Base-by-base conservation (phyloP, 1,284 basidiomycete species). In the Rhodofomes roseus region DNA sequence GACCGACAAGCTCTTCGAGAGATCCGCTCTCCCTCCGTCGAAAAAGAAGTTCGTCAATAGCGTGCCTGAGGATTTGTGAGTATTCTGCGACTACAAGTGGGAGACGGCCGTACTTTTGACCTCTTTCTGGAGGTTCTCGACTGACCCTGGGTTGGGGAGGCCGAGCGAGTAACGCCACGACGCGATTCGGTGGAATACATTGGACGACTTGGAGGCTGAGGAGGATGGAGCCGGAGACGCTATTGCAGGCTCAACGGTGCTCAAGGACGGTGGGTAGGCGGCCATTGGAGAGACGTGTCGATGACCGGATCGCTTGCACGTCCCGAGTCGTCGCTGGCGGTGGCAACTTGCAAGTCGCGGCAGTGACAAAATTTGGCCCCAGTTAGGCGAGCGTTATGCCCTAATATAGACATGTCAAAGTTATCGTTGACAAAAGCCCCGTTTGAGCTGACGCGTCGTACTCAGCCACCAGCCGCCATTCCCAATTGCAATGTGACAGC, bases 41-140 rank as follows among this genome's bases (percentile, higher is more conserved):
- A 98, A 99, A 73, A 96, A 87, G 77, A 91, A 96, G 81, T 98
- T 98, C 62, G 89, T 91, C 62, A 98, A 78, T 73, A 95, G 94
- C 20, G 95, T 96, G 63, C 86, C 94, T 96, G 71, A 6, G 11
- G 48, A 18, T 53, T 57, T 57, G 52, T 60, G 51, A 36, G 54
- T 12, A 37, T 27, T n/a, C 46, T 34, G 25, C 18, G 50, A 31
- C 20, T 29, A 58, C n/a, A 43, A 37, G 22, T 55, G 14, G 29
- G 25, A 37, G 6, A 59, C 43, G 53, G 29, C 34, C 62, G 66
- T 71, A 96, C 95, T 77, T 77, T 93, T 93, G 67, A 92, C 87
- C 78, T 97, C 95, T 76, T 93, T 93, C 68, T 91, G 89, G 65
- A 97, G 80, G 72, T 90, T 92, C 82, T 98, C 95, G 34, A 90